Evolutionary conservation across 331 rosid genomes (phyloP), one percentile per base, ranked within the genome.

Genomic region (Ulmus americana): DNA sequence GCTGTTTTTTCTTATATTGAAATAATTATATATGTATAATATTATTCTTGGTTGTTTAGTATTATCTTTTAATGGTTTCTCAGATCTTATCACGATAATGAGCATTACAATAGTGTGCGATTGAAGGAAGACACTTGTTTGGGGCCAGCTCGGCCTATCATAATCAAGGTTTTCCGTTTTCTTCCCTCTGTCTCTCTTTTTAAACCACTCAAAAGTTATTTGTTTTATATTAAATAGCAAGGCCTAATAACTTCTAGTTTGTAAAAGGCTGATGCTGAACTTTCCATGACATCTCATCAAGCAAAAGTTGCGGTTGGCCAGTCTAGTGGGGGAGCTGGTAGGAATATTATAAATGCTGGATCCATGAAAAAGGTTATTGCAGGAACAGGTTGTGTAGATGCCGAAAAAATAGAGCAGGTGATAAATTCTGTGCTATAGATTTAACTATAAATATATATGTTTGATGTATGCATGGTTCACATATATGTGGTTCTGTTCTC

Each of bases 21-120:
- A 28, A 28, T 28, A 28, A 28, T 63, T n/a, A 50, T 66, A 38
- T 65, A 54, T 53, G 69, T 10, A 39, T 58, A 52, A 39, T 56
- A 46, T 28, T 28, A 28, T 52, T 44, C 9, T 68, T 15, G 39
- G 58, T 39, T 45, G 42, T 61, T 40, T 38, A 54, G 35, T 63
- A 38, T 45, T 8, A 49, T 52, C 43, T 72, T 39, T 45, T 47
- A 65, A 60, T 66, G 45, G 22, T 56, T 76, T 76, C 70, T 63
- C 78, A 89, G 95, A 65, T 89, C 91, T 63, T 86, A 89, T 77
- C 96, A 89, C 18, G 90, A 89, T 48, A 90, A 82, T 39, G 96
- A 89, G 73, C 96, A 89, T 80, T 89, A 89, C 58, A 86, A 89
- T 67, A 89, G 95, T 74, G 87, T 89, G 73, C 83, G 91, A 53